Evolutionary conservation across 148 eudicot species (phyloP), one percentile per base, ranked within the genome.

Genomic region (Rhododendron kiyosumense): DNA sequence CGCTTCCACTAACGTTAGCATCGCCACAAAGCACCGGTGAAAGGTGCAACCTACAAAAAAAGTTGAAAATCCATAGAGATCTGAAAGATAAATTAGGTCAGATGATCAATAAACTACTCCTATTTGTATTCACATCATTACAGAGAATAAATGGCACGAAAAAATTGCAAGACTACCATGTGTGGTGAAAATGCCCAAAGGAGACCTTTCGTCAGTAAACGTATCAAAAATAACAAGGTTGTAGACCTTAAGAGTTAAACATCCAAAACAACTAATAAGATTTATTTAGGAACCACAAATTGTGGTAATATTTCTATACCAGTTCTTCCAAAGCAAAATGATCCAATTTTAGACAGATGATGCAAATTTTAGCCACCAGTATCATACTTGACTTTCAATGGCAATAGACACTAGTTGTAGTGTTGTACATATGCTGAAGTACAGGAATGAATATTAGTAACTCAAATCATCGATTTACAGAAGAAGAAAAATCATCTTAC

Each of bases 21-120:
- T 76, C 75, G 1, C 67, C 61, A 81, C 76, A 83, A 78, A 32
- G n/a, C n/a, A 87, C 85, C 22, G 92, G 92, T 52, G 94, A 90
- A 81, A 96, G 92, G 81, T 92, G 92, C 92, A 96, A 93, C 89
- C 93, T 93, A 83, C 92, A 94, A 79, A 95, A n/a, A 95, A 30
- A 38, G 20, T 83, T 90, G 91, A 92, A 89, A 96, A 90, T 96
- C 96, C 88, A 93, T 87, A 78, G 97, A 88, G 85, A 96, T 95
- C 98, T 96, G 95, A 89, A 94, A 78, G 85, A 86, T 30, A 73
- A 77, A 77, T 6, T 30, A 86, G 61, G 81, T 8, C 65, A 54
- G 49, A 57, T 83, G 81, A 49, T 57, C 52, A 77, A 20, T 57
- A 52, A 34, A 5, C 24, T 38, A 45, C 12, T 69, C 52, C 41